These are phyloP conservation scores for Leucosporidium scottii DNA, from an alignment of 768 basidiomycete species.

Conservation along the genomic window DNA sequence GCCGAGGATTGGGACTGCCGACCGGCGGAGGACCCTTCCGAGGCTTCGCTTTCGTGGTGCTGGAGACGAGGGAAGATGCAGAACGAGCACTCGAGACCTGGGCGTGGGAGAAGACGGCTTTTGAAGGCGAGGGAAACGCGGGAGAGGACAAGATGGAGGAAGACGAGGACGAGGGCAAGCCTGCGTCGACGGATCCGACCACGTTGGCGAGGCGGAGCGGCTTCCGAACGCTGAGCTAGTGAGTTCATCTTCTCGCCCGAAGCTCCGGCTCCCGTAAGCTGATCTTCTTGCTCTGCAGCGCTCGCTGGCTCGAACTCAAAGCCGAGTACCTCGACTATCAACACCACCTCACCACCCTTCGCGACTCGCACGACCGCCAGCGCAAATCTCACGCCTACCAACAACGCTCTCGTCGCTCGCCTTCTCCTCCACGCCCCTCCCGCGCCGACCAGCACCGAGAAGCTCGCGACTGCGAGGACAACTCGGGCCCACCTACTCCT, in stretches of 20 bases:
- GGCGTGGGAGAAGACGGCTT: slow-evolving; percentile 15
- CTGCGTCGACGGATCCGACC: background rate
- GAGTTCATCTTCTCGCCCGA: background rate
- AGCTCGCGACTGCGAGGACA: background rate
- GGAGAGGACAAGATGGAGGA: background rate
- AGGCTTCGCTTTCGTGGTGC: slow-evolving; percentile 31
- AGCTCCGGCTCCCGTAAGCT: background rate
- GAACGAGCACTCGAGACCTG: slow-evolving; percentile 9
- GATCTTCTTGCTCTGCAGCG: slow-evolving; percentile 6
- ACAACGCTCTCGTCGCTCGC: background rate
- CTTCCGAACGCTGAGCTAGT: background rate
- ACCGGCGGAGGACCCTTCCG: slow-evolving; percentile 34
- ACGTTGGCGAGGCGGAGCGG: background rate
- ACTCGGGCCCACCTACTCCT: background rate
- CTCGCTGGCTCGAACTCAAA: slow-evolving; percentile 26
- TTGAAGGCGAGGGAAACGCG: background rate
- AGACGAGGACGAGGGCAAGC: slow-evolving; percentile 1
- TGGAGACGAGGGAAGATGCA: slow-evolving; percentile 14
- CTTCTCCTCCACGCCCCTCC: background rate
- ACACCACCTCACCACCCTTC: slow-evolving; percentile 6
- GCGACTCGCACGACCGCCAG: background rate
- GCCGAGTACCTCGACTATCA: slow-evolving; percentile 33
- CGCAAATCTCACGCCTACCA: no score
- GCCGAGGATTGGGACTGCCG: slow-evolving; percentile 11
- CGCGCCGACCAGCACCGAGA: background rate